A percentile compares a stretch with the other conserved stretches of the same genome.
Conservation (phyloP, 2,329 filamentous ascomycete genomes). For the Colletotrichum destructivum region DNA sequence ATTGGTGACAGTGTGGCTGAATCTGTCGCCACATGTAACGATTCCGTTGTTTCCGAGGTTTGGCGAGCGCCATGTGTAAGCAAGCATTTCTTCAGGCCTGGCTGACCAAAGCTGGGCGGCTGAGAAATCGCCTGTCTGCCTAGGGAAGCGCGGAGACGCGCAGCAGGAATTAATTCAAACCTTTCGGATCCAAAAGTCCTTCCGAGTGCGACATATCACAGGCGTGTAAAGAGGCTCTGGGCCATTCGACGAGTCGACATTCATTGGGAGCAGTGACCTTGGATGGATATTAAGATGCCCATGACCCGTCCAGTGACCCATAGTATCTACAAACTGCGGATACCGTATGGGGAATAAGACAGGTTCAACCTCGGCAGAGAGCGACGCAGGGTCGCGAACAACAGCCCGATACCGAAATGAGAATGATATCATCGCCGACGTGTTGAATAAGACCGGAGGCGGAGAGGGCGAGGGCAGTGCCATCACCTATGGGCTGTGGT, state of each 20-base stretch:
- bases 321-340: constrained; percentile 3
- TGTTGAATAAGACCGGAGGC: background rate
- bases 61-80: background rate
- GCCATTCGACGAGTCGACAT: constrained; percentile 22
- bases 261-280: constrained; percentile 18
- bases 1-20: constrained; percentile 30
- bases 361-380: constrained; percentile 32
- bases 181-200: constrained; percentile 18
- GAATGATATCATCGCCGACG: constrained; percentile 30
- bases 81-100: background rate
- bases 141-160: constrained; percentile 9
- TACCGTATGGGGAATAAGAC: constrained; percentile 2
- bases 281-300: constrained; percentile 13
- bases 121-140: constrained; percentile 9
- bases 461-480: background rate
- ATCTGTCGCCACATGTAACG: constrained; percentile 1
- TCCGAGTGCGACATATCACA: background rate
- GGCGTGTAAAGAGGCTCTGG: background rate
- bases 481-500: background rate
- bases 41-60: constrained; percentile 10
- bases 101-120: constrained; percentile 32
- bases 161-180: background rate
- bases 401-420: constrained; percentile 24
- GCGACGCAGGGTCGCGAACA: constrained; percentile 17
- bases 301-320: constrained; percentile 21